A percentile compares a stretch with the other conserved stretches of the same genome.
These are phyloP conservation scores for Vigna hirtella DNA, from an alignment of 306 rosid genomes.

Conservation along the genomic window DNA sequence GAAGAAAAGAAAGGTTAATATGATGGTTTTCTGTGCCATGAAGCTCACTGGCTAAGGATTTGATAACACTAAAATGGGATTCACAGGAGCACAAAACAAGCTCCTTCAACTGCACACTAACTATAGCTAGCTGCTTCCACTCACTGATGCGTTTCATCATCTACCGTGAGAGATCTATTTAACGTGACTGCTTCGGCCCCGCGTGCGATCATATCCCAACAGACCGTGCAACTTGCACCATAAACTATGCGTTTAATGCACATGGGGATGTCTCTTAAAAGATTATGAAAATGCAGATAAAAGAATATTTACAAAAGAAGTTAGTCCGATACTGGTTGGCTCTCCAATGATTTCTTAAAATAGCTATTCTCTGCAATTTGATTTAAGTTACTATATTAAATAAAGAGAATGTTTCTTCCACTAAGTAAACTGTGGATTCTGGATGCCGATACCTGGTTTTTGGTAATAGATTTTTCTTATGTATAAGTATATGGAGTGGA, in stretches of 20 bases:
- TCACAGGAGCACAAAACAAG: neutral
- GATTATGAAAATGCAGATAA: slow-evolving; percentile 34
- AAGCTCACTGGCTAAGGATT: neutral
- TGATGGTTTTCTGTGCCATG: slow-evolving; percentile 50
- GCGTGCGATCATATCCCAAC: slow-evolving; percentile 40
- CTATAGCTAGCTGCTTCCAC: neutral
- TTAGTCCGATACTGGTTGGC: slow-evolving; percentile 15
- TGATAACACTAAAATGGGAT: neutral
- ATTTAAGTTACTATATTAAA: slow-evolving; percentile 11
- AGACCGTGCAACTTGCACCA: slow-evolving; percentile 40
- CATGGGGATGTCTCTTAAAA: slow-evolving; percentile 58
- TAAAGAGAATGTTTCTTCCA: slow-evolving; percentile 63
- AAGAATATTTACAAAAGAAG: slow-evolving; percentile 55
- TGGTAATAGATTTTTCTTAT: neutral
- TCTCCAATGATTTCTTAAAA: slow-evolving; percentile 18
- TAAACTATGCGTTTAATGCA: slow-evolving; percentile 53
- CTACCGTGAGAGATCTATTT: slow-evolving; percentile 55
- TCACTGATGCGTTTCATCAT: neutral
- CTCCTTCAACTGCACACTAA: neutral
- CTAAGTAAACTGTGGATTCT: slow-evolving; percentile 47
- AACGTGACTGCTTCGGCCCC: slow-evolving; percentile 56
- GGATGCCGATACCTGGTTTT: neutral
- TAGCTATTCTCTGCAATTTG: neutral
- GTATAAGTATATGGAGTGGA: neutral
- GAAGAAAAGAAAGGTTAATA: slow-evolving; percentile 36